A percentile compares a stretch with the other conserved stretches of the same genome.
Evolutionary conservation across 306 rosid species (phyloP).

Genomic region (Dalbergia cultrata): DNA sequence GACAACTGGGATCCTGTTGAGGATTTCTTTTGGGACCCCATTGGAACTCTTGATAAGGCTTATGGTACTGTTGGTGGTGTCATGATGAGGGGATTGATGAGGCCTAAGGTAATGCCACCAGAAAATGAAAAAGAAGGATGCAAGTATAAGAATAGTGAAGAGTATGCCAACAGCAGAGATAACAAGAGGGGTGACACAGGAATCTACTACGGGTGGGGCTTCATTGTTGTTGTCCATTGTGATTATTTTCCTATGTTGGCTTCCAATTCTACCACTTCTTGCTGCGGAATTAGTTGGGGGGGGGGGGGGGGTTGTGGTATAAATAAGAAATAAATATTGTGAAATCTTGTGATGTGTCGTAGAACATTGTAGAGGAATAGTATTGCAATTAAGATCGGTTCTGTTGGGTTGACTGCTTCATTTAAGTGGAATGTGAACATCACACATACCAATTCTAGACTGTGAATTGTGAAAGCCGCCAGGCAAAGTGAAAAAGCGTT

Average conservation of each 20-base stretch:
- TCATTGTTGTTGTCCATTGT: conserved; percentile 33
- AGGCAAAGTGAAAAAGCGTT: not conserved
- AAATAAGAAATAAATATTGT: conserved; percentile 15
- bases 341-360: not conserved
- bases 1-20: conserved; percentile 55
- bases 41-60: not conserved
- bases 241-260: not conserved
- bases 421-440: conserved; percentile 29
- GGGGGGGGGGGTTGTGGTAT: not conserved
- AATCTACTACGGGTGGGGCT: not conserved
- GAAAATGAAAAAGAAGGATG: conserved; percentile 52
- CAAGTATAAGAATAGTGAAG: conserved; percentile 43
- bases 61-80: not conserved
- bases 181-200: conserved; percentile 54
- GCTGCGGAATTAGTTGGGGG: not conserved
- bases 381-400: conserved; percentile 47
- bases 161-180: conserved; percentile 53
- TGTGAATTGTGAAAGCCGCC: not conserved
- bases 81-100: not conserved
- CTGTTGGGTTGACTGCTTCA: conserved; percentile 48
- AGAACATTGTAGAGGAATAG: no score
- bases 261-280: not conserved
- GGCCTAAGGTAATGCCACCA: conserved; percentile 33
- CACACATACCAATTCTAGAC: conserved; percentile 39
- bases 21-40: conserved; percentile 51